Evolutionary conservation across 352 stramenopile species (phyloP), one percentile per base, ranked within the genome.

Genomic region (Globisporangium heterothallicum): DNA sequence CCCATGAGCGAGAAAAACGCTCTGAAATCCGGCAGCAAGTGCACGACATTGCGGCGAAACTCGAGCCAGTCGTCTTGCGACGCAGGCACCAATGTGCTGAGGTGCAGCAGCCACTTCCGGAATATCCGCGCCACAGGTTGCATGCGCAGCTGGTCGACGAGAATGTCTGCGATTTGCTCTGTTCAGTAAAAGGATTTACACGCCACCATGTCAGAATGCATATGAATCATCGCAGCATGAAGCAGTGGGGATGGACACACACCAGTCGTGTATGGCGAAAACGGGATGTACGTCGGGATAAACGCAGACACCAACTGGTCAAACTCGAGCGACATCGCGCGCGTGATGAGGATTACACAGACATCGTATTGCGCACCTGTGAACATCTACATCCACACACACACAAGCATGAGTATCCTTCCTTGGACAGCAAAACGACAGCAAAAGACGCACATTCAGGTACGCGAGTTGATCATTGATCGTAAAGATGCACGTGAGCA

Each of bases 401-500:
- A 26, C 34, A 46, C 4, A 3, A n/a, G n/a, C n/a, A n/a, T n/a
- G n/a, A n/a, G n/a, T n/a, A n/a, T n/a, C n/a, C n/a, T n/a, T n/a
- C n/a, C n/a, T n/a, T n/a, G n/a, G n/a, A n/a, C n/a, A n/a, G n/a
- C n/a, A n/a, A n/a, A n/a, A n/a, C n/a, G n/a, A n/a, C n/a, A n/a
- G n/a, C 40, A 71, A 12, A 0, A 19, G 14, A 53, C 56, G 44
- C 49, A 88, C 74, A 59, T 82, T 72, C 18, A 83, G 51, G 48
- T 74, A 85, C 35, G 62, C 59, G 26, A 85, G 68, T 35, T 89
- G 78, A 41, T 88, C 73, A 41, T 83, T 87, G 38, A 91, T 78
- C 18, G 74, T 74, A 50, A 78, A 84, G 19, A 86, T 51, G 58
- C 81, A 88, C 24, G 72, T 73, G 35, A 92, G 45, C 35, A 92